These are phyloP conservation scores for Arachis stenosperma DNA, from an alignment of 306 rosid genomes.

Conservation along the genomic window DNA sequence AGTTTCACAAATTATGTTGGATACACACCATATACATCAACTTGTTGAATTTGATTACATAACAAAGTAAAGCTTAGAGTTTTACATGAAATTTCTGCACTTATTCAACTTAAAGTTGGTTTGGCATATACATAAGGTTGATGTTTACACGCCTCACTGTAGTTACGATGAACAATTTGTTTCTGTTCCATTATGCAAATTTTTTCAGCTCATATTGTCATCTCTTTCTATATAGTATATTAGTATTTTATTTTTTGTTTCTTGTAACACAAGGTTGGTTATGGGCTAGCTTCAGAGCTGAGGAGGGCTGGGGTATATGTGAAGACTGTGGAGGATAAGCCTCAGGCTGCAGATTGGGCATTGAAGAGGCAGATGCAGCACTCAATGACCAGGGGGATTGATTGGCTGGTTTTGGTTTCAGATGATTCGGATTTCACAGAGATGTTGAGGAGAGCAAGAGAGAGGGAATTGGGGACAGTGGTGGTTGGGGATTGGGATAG, in stretches of 20 bases:
- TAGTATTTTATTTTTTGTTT: background rate
- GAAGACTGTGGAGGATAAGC: conserved; percentile 83
- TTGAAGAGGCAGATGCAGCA: conserved; percentile 87
- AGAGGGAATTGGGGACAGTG: conserved; percentile 71
- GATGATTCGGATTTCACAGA: conserved; percentile 86
- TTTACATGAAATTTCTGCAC: no score
- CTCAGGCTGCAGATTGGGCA: conserved; percentile 89
- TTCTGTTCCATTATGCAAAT: background rate
- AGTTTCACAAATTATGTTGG: no score
- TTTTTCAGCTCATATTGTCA: background rate
- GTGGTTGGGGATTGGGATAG: conserved; percentile 83
- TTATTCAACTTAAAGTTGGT: no score
- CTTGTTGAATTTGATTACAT: no score
- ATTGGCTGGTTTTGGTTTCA: conserved; percentile 80
- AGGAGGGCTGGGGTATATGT: conserved; percentile 88
- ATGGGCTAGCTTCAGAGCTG: conserved; percentile 75
- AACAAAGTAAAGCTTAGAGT: no score
- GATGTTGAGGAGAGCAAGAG: conserved; percentile 78
- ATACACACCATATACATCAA: no score
- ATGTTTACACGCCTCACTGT: background rate
- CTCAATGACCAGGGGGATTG: conserved; percentile 81
- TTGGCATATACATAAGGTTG: no score
- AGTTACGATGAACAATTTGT: background rate
- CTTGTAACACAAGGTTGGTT: conserved; percentile 55
- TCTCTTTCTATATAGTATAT: background rate